Conservation (phyloP, 73 alveolate genomes). For the Diophrys appendiculata region DNA sequence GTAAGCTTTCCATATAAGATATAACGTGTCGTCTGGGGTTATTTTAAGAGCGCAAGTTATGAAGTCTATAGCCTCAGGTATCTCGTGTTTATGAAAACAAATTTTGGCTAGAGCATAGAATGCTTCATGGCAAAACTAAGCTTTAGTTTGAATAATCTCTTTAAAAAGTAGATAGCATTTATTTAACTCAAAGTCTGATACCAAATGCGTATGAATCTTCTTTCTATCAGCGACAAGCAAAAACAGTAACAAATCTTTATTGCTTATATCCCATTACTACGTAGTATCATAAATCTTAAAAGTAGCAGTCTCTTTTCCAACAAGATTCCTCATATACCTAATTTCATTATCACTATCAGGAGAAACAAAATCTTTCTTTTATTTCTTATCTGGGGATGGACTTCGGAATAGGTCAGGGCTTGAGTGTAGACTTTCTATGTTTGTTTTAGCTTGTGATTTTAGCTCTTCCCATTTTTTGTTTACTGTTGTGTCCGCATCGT, state of each 20-base stretch:
- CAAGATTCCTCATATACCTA: not conserved
- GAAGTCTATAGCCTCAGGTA: constrained; percentile 50
- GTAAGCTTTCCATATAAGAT: constrained; percentile 42
- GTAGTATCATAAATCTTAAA: not conserved
- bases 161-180: constrained; percentile 8
- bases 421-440: too few species aligned
- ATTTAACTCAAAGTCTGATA: constrained; percentile 24
- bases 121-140: constrained; percentile 60
- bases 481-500: too few species aligned
- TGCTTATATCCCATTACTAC: not conserved
- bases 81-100: constrained; percentile 30
- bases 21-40: constrained; percentile 22
- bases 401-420: too few species aligned
- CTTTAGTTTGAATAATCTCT: constrained; percentile 4
- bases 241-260: not conserved
- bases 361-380: too few species aligned
- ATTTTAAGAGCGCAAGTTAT: constrained; percentile 21
- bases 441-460: too few species aligned
- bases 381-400: too few species aligned
- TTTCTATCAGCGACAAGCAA: not conserved
- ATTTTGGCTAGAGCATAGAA: constrained; percentile 59
- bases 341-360: not conserved
- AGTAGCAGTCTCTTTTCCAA: not conserved
- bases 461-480: too few species aligned
- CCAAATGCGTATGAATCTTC: constrained; percentile 8